These are phyloP conservation scores for Acanthamoeba rhysodes DNA, from an alignment of 208 protist genomes.

Conservation along the genomic window DNA sequence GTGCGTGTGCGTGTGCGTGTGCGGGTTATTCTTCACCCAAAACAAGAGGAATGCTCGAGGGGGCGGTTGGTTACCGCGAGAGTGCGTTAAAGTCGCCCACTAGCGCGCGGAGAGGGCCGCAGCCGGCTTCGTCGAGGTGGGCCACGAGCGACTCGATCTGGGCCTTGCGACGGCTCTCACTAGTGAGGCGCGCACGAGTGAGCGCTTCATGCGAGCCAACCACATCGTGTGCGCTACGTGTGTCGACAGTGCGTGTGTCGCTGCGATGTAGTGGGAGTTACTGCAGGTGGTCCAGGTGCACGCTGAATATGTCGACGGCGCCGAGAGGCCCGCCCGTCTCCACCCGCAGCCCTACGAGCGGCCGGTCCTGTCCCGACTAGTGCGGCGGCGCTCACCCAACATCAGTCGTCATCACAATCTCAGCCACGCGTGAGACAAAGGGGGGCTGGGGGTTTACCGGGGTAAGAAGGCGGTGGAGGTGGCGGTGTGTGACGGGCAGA, in stretches of 20 bases:
- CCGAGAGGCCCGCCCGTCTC: neutral
- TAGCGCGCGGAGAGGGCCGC: neutral
- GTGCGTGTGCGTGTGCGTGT: neutral
- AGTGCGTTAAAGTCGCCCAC: neutral
- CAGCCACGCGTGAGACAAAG: neutral
- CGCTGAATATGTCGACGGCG: neutral
- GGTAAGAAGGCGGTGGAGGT: neutral
- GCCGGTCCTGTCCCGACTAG: neutral
- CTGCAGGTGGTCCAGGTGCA: neutral
- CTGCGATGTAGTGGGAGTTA: too few species aligned
- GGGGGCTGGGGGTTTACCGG: neutral
- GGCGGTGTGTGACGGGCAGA: neutral
- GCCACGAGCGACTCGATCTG: neutral
- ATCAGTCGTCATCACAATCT: neutral
- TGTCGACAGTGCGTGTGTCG: neutral
- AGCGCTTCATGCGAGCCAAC: neutral
- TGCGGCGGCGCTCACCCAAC: neutral
- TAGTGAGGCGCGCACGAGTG: neutral
- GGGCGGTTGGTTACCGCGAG: neutral
- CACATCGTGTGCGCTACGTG: neutral
- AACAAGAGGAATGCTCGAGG: too few species aligned
- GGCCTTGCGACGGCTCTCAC: neutral
- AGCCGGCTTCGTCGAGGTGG: neutral
- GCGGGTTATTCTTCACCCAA: too few species aligned
- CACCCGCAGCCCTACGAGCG: neutral